Base-by-base conservation (phyloP, 1,284 basidiomycete genomes). In the Cutaneotrichosporon sp. region DNA sequence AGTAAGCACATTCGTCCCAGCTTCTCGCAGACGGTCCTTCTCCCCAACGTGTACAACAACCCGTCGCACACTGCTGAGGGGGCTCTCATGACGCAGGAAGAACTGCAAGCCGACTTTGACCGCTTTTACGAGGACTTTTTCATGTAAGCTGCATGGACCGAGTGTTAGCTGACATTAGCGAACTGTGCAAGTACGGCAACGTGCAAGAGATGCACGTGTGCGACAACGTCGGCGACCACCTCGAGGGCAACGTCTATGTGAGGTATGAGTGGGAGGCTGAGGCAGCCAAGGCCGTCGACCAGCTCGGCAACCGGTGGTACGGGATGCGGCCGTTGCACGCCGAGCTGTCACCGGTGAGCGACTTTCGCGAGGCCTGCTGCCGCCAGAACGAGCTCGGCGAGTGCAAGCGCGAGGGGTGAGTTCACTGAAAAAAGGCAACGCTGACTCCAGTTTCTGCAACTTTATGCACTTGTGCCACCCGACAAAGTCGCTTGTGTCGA, bases 1-100 rank as follows among this genome's bases (percentile, higher is more conserved):
- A 69, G 96, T 67, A 97, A 98, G 75, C 96, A 99, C 77, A 97
- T 97, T 74, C 86, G 88, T 67, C 96, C 96, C 1, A 87, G 90
- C 3, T 97, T 94, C 76, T 97, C 92, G 2, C 93, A 97, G 68
- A 98, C 96, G 2, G 92, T 99, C 39, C 81, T 98, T 20, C 82
- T 98, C 17, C 90, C 92, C n/a, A 99, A 99, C 69, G 92, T 98
- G 46, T 99, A 97, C 76, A 92, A 97, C 74, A 99, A 98, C 75
- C 96, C 96, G 1, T 87, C 88, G 1, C 90, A 37, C 82, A 91
- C 66, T 85, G 89, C 82, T 84, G 88, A 76, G 78, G 96, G 66
- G 83, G 84, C 17, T 84, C 87, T 66, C 83, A 87, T 72, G 72
- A 64, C 62, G 20, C 63, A 63, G 22, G 64, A 64, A 43, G 90